Evolutionary conservation across 805 yeast genomes (phyloP), one percentile per base, ranked within the genome.

Genomic region (Myxozyma neglecta): DNA sequence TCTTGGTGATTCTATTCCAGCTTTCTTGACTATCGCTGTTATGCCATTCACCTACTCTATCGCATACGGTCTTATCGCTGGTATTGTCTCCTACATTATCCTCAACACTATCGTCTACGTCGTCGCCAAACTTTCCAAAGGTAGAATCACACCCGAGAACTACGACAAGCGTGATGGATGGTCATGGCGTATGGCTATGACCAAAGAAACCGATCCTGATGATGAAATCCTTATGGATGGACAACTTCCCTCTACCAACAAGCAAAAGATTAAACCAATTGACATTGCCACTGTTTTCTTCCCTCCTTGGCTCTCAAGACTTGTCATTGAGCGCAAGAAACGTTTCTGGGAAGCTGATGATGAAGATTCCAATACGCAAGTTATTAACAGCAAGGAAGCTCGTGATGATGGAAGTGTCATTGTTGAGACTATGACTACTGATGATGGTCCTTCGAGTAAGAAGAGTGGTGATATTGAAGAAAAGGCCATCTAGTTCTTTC

Each of bases 1-100:
- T 46, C 34, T 58, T 18, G 69, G 67, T 29, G 68, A 66, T 45
- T 57, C 69, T 10, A 52, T 66, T 39, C 69, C 69, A 13, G 69
- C 69, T 1, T 66, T 66, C 44, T 52, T 66, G 24, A 66, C 69
- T 20, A 66, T 66, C 56, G 68, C 69, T 13, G 61, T 66, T 47
- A 66, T 66, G 69, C 69, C 69, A 8, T 65, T 66, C 50, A 66
- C 69, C 14, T 66, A 66, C 55, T 66, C 69, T 29, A 66, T 66
- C 45, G 65, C 69, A 6, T 66, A 66, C 55, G 69, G 69, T 29
- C 57, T 66, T 24, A 66, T 66, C 48, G 68, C 68, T 18, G 69
- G 69, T 37, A 62, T 66, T 53, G 14, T 61, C 20, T 51, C 65
- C 24, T 66, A 65, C 61, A 61, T 65, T 35, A 14, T 64, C 37